phyloP scores from a whole-genome alignment of 108 stramenopile species.

The Hondaea fermentalgiana region DNA sequence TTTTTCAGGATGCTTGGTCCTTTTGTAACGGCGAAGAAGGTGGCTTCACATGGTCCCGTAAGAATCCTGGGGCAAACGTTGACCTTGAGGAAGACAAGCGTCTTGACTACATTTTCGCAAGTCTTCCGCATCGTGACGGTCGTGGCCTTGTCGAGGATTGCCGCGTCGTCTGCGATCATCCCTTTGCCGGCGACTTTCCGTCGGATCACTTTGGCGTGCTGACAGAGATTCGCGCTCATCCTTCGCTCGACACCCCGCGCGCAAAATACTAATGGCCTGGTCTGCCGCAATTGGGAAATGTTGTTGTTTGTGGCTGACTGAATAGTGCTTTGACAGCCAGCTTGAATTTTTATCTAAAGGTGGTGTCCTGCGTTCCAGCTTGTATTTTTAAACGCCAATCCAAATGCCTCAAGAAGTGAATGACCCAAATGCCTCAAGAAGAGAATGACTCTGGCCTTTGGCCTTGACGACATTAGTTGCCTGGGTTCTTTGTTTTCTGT shows the following conservation, averaged over 20 bases:
- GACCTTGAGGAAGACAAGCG: slow-evolving; percentile 4
- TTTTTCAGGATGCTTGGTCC: not conserved
- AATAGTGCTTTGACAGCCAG: not conserved
- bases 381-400: too few relatives aligned
- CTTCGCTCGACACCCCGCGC: not conserved
- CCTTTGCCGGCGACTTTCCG: slow-evolving; percentile 10
- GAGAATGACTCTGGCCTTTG: too few relatives aligned
- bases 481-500: too few relatives aligned
- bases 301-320: not conserved
- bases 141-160: not conserved
- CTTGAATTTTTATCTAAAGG: not conserved
- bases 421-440: too few relatives aligned
- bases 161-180: not conserved
- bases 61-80: not conserved
- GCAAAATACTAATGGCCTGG: not conserved
- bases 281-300: not conserved
- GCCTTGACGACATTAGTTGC: too few relatives aligned
- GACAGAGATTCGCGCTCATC: not conserved
- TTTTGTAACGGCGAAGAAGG: not conserved
- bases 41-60: not conserved
- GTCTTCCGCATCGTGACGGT: not conserved
- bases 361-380: too few relatives aligned
- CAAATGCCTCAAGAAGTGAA: too few relatives aligned
- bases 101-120: not conserved
- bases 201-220: not conserved